A percentile compares a stretch with the other conserved stretches of the same genome.
Evolutionary conservation across 2,329 filamentous ascomycete genomes (phyloP).

Genomic region (Pseudogymnoascus destructans): DNA sequence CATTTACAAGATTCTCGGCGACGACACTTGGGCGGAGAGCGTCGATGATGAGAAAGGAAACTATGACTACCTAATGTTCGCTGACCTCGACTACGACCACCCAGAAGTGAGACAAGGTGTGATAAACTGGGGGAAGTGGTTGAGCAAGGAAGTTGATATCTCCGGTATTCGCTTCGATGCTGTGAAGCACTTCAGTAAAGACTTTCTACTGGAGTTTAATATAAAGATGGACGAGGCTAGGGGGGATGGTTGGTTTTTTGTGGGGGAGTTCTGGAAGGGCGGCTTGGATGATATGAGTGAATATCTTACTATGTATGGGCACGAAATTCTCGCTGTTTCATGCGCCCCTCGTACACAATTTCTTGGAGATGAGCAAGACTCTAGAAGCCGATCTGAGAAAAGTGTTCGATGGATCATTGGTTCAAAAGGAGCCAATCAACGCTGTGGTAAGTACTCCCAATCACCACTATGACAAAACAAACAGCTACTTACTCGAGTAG

Average conservation of each 20-base stretch:
- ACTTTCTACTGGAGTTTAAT: conserved; percentile 55
- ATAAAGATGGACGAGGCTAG: conserved; percentile 37
- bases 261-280: conserved; percentile 58
- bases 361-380: conserved; percentile 44
- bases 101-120: conserved; percentile 52
- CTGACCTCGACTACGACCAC: conserved; percentile 53
- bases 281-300: conserved; percentile 40
- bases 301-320: conserved; percentile 45
- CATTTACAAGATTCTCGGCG: conserved; percentile 52
- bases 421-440: conserved; percentile 38
- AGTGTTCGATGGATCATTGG: conserved; percentile 49
- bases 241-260: conserved; percentile 45
- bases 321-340: conserved; percentile 52
- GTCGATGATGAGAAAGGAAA: conserved; percentile 49
- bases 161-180: conserved; percentile 59
- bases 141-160: conserved; percentile 45
- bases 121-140: conserved; percentile 54
- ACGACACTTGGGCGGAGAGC: conserved; percentile 44
- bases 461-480: background rate
- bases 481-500: conserved; percentile 20
- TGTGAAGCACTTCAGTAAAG: conserved; percentile 56
- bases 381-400: conserved; percentile 46
- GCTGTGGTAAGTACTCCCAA: conserved; percentile 37
- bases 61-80: conserved; percentile 60
- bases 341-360: conserved; percentile 54